Conservation (phyloP, 2,329 filamentous ascomycete genomes). For the Pseudohalonectria lignicola region DNA sequence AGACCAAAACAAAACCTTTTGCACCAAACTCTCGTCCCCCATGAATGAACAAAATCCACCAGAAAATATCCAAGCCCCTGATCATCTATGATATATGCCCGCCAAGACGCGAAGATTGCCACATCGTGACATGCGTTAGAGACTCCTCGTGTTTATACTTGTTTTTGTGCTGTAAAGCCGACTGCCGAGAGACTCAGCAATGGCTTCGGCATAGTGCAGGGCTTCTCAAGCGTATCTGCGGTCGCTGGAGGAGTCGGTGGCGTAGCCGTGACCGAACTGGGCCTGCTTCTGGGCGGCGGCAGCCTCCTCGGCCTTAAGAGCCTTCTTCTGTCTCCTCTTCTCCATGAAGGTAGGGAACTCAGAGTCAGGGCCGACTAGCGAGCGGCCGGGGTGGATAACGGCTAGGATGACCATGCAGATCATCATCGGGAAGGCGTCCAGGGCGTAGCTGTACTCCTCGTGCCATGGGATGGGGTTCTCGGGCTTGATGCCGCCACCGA, state of each 20-base stretch:
- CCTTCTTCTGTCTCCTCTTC: constrained; percentile 1
- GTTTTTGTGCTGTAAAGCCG: too few species aligned
- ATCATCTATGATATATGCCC: too few species aligned
- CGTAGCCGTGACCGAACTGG: background rate
- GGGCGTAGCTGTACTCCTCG: constrained; percentile 37
- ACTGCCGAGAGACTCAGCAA: too few species aligned
- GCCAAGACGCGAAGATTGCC: too few species aligned
- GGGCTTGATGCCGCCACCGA: constrained; percentile 28
- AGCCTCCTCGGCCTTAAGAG: constrained; percentile 3
- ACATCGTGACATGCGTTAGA: too few species aligned
- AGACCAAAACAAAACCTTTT: too few species aligned
- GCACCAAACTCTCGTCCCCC: too few species aligned
- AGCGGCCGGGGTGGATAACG: constrained; percentile 33
- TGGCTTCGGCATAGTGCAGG: background rate
- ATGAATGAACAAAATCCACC: too few species aligned
- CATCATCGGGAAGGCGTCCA: constrained; percentile 46
- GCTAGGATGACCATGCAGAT: constrained; percentile 28
- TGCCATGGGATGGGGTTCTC: constrained; percentile 34
- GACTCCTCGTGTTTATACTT: background rate
- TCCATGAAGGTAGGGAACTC: constrained; percentile 27
- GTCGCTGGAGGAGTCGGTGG: background rate
- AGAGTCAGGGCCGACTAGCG: constrained; percentile 30
- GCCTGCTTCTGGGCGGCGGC: constrained; percentile 3
- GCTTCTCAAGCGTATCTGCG: background rate
- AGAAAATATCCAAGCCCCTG: too few species aligned